Evolutionary conservation across 257 asterid species (phyloP), one percentile per base, ranked within the genome.

Genomic region (Solanum lignicaule): DNA sequence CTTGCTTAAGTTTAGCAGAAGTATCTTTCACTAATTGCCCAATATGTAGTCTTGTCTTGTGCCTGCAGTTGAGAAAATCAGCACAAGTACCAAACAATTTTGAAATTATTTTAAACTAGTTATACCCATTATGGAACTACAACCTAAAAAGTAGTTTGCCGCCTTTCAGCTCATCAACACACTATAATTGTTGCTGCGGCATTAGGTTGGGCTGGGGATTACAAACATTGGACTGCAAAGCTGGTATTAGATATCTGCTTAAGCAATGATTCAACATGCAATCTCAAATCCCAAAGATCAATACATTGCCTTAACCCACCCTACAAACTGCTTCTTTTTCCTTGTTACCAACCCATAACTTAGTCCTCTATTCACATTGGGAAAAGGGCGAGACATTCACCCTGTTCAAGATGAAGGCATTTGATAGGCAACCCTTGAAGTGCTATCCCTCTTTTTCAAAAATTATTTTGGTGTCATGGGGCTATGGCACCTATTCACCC

Each of bases 11-110:
- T 86, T 95, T 93, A 48, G 96, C 94, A 33, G 97, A 93, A 48
- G 98, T 94, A 88, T 94, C 97, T 92, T 96, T 94, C 86, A 93
- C 95, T 88, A 94, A 87, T 86, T 94, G 95, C 62, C 95, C 95
- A 46, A 94, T 91, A 88, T 94, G 94, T 62, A 91, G 87, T 83
- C 98, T 93, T 81, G 96, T 92, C 91, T 94, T 94, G 88, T 92
- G 98, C 92, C 98, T 97, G 92, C 85, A 84, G 58, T 87, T 32
- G 76, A 83, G 46, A 86, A 48, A 87, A 86, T 75, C 66, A 86
- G 86, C 25, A 79, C 85, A 79, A 79, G 66, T 43, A 79, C 36
- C n/a, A 25, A 25, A 41, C 11, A 39, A 1, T 12, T 4, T 78
- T 78, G n/a, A 78, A 25, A n/a, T 78, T 7, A 18, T 41, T 78